Evolutionary conservation across 495 filamentous ascomycete species (phyloP).

Genomic region (Daldinia concentrica): DNA sequence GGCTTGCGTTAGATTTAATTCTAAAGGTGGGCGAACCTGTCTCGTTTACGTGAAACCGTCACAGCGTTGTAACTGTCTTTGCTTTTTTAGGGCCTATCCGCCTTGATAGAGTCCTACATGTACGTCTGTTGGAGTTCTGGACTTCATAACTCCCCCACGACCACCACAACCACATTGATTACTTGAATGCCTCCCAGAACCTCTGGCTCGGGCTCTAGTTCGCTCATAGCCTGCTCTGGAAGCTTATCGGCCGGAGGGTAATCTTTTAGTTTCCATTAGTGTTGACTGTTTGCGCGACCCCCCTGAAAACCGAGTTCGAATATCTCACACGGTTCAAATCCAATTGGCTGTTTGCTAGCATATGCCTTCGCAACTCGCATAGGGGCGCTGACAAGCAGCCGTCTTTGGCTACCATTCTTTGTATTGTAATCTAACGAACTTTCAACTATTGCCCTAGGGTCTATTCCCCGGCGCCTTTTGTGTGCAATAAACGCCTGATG

Average conservation of each 20-base stretch:
- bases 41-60: slow-evolving; percentile 33
- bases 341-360: slow-evolving; percentile 25
- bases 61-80: slow-evolving; percentile 10
- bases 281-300: slow-evolving; percentile 12
- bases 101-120: neutral
- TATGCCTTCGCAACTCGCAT: slow-evolving; percentile 31
- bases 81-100: slow-evolving; percentile 10
- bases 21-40: slow-evolving; percentile 1
- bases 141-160: slow-evolving; percentile 26
- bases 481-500: slow-evolving; percentile 23
- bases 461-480: slow-evolving; percentile 28
- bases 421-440: slow-evolving; percentile 15
- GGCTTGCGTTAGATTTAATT: slow-evolving; percentile 17
- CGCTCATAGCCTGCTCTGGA: neutral
- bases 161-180: neutral
- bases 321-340: slow-evolving; percentile 14
- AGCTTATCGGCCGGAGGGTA: slow-evolving; percentile 4
- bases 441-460: slow-evolving; percentile 20
- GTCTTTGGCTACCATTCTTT: slow-evolving; percentile 25
- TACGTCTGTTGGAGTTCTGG: slow-evolving; percentile 21
- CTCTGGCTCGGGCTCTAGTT: neutral
- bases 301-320: neutral
- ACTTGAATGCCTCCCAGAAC: neutral
- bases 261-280: slow-evolving; percentile 5
- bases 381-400: slow-evolving; percentile 19